Conservation (phyloP, 2,329 filamentous ascomycete species). For the Colletotrichum eleusines region DNA sequence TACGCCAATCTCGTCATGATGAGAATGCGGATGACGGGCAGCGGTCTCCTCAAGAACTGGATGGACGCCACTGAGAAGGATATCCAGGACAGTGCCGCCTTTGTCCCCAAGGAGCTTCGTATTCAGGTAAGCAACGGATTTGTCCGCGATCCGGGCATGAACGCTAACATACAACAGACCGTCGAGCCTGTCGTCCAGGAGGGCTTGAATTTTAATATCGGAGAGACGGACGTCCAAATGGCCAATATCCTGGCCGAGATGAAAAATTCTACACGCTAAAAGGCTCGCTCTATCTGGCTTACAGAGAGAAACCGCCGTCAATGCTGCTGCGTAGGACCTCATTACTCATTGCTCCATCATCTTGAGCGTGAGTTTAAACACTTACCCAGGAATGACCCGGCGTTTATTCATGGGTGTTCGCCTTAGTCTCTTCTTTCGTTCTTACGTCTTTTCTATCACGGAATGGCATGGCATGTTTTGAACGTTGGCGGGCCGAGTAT, state of each 20-base stretch:
- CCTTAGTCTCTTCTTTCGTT: background rate
- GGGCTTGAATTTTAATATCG: background rate
- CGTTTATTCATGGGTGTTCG: background rate
- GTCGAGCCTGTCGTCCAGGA: background rate
- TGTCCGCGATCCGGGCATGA: too few relatives aligned
- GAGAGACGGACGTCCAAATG: background rate
- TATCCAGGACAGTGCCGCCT: background rate
- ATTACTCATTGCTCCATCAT: background rate
- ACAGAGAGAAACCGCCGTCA: background rate
- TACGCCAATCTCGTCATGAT: slow-evolving; percentile 1
- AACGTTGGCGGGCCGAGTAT: background rate
- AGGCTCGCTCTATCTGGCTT: background rate
- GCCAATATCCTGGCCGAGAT: slow-evolving; percentile 5
- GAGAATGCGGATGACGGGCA: background rate
- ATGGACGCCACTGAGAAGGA: slow-evolving; percentile 6
- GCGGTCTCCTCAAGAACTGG: slow-evolving; percentile 1
- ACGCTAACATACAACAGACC: background rate
- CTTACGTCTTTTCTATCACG: background rate
- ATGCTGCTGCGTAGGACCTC: background rate
- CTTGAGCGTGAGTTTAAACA: background rate
- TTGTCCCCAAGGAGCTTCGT: background rate
- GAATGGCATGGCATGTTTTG: background rate
- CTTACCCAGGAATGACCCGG: background rate
- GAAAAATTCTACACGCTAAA: background rate
- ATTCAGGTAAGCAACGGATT: slow-evolving; percentile 1